Conservation (phyloP, 106 monocot species). For the Chionographis japonica region DNA sequence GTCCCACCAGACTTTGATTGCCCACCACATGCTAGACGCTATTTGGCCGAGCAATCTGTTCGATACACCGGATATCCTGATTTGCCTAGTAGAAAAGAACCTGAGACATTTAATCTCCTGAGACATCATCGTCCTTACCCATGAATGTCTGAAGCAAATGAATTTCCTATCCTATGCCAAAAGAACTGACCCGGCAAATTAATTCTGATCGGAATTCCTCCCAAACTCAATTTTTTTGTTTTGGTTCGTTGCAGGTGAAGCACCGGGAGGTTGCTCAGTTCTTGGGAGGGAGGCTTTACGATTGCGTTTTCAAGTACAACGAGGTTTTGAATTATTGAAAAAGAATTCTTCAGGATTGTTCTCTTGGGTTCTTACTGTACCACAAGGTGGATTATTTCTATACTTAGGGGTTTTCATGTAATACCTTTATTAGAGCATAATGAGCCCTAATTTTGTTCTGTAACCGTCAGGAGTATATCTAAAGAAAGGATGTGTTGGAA, state of each 20-base stretch:
- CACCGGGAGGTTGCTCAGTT: constrained; percentile 97
- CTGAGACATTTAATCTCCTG: too few relatives aligned
- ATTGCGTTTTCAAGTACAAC: constrained; percentile 94
- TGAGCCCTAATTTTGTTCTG: too few relatives aligned
- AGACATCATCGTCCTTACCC: too few relatives aligned
- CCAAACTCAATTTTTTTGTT: not conserved
- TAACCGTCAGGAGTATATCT: too few relatives aligned
- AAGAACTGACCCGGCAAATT: not conserved
- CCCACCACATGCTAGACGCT: too few relatives aligned
- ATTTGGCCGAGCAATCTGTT: too few relatives aligned
- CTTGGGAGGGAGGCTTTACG: constrained; percentile 90
- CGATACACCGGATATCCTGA: too few relatives aligned
- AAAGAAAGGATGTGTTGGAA: too few relatives aligned
- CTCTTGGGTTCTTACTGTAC: too few relatives aligned
- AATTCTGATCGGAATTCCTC: not conserved
- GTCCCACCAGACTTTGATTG: too few relatives aligned
- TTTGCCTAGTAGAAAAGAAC: too few relatives aligned
- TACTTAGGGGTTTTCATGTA: not conserved
- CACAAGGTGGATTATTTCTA: not conserved
- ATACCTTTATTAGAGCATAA: not conserved
- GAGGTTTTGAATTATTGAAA: constrained; percentile 64
- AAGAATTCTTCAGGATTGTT: not conserved
- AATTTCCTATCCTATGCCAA: not conserved
- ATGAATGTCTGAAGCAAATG: not conserved
- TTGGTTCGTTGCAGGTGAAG: constrained; percentile 56